Percentiles rank a stretch among this genome's conserved stretches.
Evolutionary conservation across 208 protist species (phyloP).

Genomic region (Vickermania ingenoplastis): DNA sequence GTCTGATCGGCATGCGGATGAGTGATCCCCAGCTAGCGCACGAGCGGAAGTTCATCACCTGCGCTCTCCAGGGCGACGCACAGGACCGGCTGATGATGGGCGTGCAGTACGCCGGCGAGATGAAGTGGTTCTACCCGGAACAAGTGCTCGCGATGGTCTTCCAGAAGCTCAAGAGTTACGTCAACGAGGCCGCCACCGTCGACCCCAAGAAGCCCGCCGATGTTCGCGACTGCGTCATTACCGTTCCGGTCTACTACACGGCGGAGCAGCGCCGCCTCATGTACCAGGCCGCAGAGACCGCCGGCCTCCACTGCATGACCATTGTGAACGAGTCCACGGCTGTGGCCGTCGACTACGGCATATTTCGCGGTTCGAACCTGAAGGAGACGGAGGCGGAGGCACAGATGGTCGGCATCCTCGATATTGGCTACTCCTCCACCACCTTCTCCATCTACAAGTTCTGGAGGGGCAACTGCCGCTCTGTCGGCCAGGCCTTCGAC

Average conservation of each 20-base stretch:
- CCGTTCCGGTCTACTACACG: constrained; percentile 83
- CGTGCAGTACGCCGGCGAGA: constrained; percentile 71
- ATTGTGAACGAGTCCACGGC: constrained; percentile 89
- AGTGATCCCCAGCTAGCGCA: constrained; percentile 42
- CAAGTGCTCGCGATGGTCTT: constrained; percentile 90
- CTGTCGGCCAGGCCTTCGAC: constrained; percentile 74
- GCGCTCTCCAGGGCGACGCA: constrained; percentile 44
- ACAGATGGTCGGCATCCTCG: constrained; percentile 74
- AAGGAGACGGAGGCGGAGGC: constrained; percentile 76
- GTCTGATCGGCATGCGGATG: constrained; percentile 82
- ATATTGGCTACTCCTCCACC: constrained; percentile 83
- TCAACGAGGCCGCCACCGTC: constrained; percentile 53
- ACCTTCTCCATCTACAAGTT: constrained; percentile 72
- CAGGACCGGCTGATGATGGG: constrained; percentile 70
- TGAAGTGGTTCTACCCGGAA: constrained; percentile 78
- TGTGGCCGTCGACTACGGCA: constrained; percentile 85
- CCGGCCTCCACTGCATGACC: constrained; percentile 80
- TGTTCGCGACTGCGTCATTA: constrained; percentile 75
- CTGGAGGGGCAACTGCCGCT: constrained; percentile 73
- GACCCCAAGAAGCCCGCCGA: constrained; percentile 46
- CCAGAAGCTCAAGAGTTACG: constrained; percentile 66
- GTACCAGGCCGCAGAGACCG: constrained; percentile 78
- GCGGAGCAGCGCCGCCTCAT: constrained; percentile 72
- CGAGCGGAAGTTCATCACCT: constrained; percentile 62
- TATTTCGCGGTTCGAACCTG: constrained; percentile 72